Evolutionary conservation across 1,284 basidiomycete species (phyloP).

Genomic region (Ustilago esculenta): DNA sequence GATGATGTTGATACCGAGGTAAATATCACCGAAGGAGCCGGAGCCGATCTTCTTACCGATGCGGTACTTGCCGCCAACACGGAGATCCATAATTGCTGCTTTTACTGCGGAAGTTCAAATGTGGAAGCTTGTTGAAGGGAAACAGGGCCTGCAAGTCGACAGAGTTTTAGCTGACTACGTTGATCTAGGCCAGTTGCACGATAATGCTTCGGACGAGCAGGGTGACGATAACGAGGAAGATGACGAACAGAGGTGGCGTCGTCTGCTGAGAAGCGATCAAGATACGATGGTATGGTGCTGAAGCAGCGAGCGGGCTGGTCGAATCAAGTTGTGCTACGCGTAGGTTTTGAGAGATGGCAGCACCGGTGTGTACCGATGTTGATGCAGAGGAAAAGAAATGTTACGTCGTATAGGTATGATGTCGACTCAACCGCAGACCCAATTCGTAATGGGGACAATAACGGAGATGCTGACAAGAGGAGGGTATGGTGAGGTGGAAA

Average conservation of each 20-base stretch:
- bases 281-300: constrained; percentile 3
- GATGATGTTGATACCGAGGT: constrained; percentile 99
- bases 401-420: not conserved
- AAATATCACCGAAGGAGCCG: constrained; percentile 99
- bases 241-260: constrained; percentile 24
- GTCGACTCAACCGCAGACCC: constrained; percentile 28
- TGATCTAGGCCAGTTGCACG: not conserved
- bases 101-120: constrained; percentile 3
- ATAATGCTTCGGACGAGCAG: not conserved
- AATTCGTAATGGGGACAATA: constrained; percentile 1
- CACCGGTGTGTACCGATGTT: not conserved
- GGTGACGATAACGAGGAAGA: constrained; percentile 7
- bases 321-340: not conserved
- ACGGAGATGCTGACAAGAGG: constrained; percentile 14
- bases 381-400: constrained; percentile 3
- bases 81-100: constrained; percentile 77
- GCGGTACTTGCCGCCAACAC: constrained; percentile 92
- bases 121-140: not conserved
- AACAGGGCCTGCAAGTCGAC: constrained; percentile 7
- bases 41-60: constrained; percentile 99
- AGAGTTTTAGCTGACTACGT: constrained; percentile 2
- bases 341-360: not conserved
- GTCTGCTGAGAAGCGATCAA: constrained; percentile 3
- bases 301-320: not conserved
- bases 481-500: constrained; percentile 12